Evolutionary conservation across 148 eudicot species (phyloP), one percentile per base, ranked within the genome.

Genomic region (Rhododendron vialii): DNA sequence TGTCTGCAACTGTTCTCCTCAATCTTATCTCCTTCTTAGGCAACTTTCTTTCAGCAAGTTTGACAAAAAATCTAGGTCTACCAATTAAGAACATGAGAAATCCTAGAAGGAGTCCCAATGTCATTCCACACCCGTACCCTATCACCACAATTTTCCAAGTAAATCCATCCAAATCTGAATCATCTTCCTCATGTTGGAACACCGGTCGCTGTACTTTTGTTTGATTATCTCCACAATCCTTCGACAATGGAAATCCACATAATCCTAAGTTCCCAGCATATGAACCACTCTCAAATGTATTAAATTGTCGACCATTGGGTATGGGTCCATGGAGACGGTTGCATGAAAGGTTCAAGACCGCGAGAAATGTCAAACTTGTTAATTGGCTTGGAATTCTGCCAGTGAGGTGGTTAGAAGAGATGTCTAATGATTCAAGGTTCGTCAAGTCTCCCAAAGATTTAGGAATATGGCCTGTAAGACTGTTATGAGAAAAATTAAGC

Each of bases 401-500:
- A 36, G 0, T 36, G 7, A 87, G 38, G 24, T 65, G 50, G 73
- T 87, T 87, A 1, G n/a, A 20, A 20, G 88, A 87, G 80, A 87
- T 51, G 63, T 87, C 88, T 10, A 87, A 26, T 11, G 87, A 80
- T 84, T 33, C 86, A 48, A 87, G 81, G 43, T 4, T 28, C 6
- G 12, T 67, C 84, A 84, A 38, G 33, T 80, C 53, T 55, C 61
- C 86, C 3, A 84, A 30, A 7, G 84, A 84, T 83, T 51, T 0
- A 35, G 36, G 36, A 35, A 35, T 35, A 35, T 35, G 36, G 36
- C 36, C 36, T 35, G 0, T 35, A 47, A 84, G 86, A 5, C 65
- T 50, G 36, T 84, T 87, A 28, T 55, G 41, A 18, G 89, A 87
- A 2, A 87, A 43, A 71, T 84, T 81, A 36, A 87, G 86, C 59